Evolutionary conservation across 495 filamentous ascomycete genomes (phyloP).

Genomic region (Podospora comata): DNA sequence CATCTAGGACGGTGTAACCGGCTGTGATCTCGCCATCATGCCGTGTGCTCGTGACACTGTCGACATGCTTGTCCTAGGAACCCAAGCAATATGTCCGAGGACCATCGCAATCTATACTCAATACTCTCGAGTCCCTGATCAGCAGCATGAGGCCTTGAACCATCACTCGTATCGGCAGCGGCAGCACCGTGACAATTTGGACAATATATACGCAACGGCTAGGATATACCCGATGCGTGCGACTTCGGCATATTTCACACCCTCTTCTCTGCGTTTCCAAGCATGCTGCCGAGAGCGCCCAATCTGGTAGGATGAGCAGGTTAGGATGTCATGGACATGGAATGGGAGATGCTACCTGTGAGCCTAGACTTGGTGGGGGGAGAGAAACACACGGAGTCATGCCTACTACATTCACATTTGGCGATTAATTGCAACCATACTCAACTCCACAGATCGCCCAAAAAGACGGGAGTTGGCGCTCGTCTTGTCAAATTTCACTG

Average conservation of each 20-base stretch:
- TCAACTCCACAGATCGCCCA: background rate
- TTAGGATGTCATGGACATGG: background rate
- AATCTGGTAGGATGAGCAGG: background rate
- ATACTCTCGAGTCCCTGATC: background rate
- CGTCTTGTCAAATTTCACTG: background rate
- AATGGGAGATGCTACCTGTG: background rate
- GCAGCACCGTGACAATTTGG: conserved; percentile 13
- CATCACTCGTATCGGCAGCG: conserved; percentile 10
- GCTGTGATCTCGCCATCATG: background rate
- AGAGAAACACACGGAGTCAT: background rate
- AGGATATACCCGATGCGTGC: conserved; percentile 8
- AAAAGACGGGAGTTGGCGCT: background rate
- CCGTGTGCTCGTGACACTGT: background rate
- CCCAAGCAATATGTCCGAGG: background rate
- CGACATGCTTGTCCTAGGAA: background rate
- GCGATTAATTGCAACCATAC: conserved; percentile 1
- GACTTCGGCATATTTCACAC: conserved; percentile 15
- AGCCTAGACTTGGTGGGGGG: background rate
- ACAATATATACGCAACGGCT: conserved; percentile 13
- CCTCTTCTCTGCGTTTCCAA: background rate
- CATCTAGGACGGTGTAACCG: conserved; percentile 4
- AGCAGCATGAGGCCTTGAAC: background rate
- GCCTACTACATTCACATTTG: background rate
- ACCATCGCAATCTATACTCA: conserved; percentile 1
- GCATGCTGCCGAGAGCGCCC: background rate